Conservation (phyloP, 2,329 filamentous ascomycete genomes). For the Bipolaris zeicola region DNA sequence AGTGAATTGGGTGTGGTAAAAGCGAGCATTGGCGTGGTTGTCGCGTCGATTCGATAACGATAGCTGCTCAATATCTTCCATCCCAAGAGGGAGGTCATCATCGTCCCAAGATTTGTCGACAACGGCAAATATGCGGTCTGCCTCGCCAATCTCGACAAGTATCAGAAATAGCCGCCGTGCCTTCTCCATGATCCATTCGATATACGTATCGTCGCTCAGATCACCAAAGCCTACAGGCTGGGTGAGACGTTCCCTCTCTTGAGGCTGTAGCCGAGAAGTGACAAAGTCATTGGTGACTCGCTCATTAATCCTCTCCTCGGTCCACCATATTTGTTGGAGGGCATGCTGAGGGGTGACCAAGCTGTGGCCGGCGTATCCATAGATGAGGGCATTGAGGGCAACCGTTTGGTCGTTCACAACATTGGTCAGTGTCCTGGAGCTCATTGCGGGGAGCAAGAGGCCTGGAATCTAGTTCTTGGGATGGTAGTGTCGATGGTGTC, state of each 20-base stretch:
- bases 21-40: slow-evolving; percentile 68
- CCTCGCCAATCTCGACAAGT: slow-evolving; percentile 69
- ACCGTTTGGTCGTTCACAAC: slow-evolving; percentile 52
- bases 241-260: slow-evolving; percentile 67
- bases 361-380: slow-evolving; percentile 57
- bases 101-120: slow-evolving; percentile 81
- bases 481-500: slow-evolving; percentile 20
- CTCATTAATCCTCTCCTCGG: slow-evolving; percentile 69
- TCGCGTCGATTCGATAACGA: slow-evolving; percentile 65
- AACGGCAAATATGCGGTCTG: slow-evolving; percentile 75
- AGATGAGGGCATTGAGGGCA: slow-evolving; percentile 57
- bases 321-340: slow-evolving; percentile 70
- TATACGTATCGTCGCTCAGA: slow-evolving; percentile 74
- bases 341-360: slow-evolving; percentile 56
- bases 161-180: slow-evolving; percentile 74
- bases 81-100: slow-evolving; percentile 71
- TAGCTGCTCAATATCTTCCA: slow-evolving; percentile 68
- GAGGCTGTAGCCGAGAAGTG: slow-evolving; percentile 65
- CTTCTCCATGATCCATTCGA: slow-evolving; percentile 75
- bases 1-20: slow-evolving; percentile 72
- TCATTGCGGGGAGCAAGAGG: slow-evolving; percentile 35
- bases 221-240: slow-evolving; percentile 70
- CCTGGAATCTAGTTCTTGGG: slow-evolving; percentile 11
- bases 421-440: slow-evolving; percentile 47
- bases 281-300: slow-evolving; percentile 73